Conservation (phyloP, 305 asterid genomes). For the Rubia peregrina region DNA sequence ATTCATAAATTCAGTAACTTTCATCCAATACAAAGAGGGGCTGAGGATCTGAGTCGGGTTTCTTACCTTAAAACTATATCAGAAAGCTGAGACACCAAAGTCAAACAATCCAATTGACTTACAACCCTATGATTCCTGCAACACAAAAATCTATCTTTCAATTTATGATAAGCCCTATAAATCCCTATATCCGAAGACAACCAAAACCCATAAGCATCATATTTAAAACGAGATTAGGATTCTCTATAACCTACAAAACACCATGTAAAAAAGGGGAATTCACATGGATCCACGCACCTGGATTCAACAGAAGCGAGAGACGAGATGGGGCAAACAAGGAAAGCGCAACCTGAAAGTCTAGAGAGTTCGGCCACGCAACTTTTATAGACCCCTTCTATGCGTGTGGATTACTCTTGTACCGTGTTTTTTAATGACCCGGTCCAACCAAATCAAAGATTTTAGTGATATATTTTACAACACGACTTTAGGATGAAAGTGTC, state of each 20-base stretch:
- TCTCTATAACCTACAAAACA: background rate
- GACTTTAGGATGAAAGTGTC: no score
- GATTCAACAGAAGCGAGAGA: background rate
- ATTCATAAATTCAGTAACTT: background rate
- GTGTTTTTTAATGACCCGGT: no score
- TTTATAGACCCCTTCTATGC: background rate
- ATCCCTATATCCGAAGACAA: background rate
- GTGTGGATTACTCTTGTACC: background rate
- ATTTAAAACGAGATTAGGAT: background rate
- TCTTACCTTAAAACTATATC: constrained; percentile 23
- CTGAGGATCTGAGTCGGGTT: constrained; percentile 16
- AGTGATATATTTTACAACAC: no score
- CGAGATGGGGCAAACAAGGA: background rate
- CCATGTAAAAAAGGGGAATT: background rate
- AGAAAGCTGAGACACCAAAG: constrained; percentile 3
- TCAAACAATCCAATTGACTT: background rate
- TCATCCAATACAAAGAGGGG: background rate
- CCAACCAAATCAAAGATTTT: no score
- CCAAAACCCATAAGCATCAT: background rate
- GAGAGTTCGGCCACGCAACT: background rate
- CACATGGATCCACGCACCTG: background rate
- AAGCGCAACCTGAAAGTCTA: background rate
- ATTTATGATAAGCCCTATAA: no score
- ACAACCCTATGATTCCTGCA: background rate
- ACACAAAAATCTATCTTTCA: background rate